Conservation (phyloP, 2,329 filamentous ascomycete species). For the Coniochaeta sp. region DNA sequence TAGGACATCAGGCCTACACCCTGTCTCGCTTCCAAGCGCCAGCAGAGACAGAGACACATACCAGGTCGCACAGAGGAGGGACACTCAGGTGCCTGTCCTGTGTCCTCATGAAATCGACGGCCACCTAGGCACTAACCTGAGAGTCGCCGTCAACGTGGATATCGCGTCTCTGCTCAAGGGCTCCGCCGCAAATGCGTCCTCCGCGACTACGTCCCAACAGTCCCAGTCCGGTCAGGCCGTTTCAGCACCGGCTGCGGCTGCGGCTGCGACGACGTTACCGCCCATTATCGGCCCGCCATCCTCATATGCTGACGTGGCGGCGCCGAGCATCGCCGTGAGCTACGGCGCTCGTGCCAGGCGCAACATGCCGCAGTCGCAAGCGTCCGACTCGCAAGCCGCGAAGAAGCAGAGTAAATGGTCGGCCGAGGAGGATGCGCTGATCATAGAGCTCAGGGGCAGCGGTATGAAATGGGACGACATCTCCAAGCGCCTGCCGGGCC, state of each 20-base stretch:
- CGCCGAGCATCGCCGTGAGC: background rate
- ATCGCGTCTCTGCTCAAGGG: conserved; percentile 82
- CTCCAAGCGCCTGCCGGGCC: conserved; percentile 79
- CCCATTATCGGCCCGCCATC: conserved; percentile 6
- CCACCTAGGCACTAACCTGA: conserved; percentile 13
- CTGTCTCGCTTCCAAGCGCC: background rate
- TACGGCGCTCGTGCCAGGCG: conserved; percentile 27
- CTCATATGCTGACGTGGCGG: conserved; percentile 7
- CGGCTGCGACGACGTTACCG: conserved; percentile 24
- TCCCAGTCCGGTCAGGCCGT: conserved; percentile 27
- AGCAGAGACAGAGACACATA: background rate
- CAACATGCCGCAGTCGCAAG: conserved; percentile 44
- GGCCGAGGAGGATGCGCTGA: conserved; percentile 82
- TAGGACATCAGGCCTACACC: background rate
- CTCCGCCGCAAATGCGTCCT: conserved; percentile 65
- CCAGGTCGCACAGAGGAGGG: conserved; percentile 3
- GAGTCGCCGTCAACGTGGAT: conserved; percentile 74
- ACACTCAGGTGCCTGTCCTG: background rate
- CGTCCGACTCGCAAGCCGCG: conserved; percentile 55
- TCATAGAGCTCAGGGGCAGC: conserved; percentile 81
- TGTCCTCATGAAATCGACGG: conserved; percentile 22
- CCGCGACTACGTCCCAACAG: conserved; percentile 35
- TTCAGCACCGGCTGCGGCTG: conserved; percentile 25
- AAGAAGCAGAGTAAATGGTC: conserved; percentile 99
- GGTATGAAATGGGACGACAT: conserved; percentile 99